Evolutionary conservation across 495 filamentous ascomycete species (phyloP).

Genomic region (Penicillium diatomitis): DNA sequence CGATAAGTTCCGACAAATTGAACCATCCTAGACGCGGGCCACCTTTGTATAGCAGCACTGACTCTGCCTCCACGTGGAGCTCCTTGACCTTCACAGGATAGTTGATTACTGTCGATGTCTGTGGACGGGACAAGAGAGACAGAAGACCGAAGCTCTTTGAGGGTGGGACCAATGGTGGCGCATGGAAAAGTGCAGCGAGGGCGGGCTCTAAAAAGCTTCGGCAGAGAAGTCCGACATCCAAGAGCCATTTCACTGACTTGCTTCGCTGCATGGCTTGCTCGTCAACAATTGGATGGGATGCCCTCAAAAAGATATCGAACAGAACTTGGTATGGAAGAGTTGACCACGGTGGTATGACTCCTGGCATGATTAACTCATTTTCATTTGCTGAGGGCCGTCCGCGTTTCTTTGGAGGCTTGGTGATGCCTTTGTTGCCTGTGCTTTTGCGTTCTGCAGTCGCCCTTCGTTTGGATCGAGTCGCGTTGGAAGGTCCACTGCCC

Average conservation of each 20-base stretch:
- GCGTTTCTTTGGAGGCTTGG: constrained; percentile 21
- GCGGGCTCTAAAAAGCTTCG: constrained; percentile 64
- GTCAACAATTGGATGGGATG: constrained; percentile 52
- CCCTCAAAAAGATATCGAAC: constrained; percentile 56
- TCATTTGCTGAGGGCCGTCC: constrained; percentile 14
- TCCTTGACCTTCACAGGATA: constrained; percentile 62
- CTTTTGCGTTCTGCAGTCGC: constrained; percentile 8
- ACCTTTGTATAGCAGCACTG: constrained; percentile 33
- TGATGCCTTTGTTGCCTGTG: constrained; percentile 9
- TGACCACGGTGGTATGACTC: constrained; percentile 55
- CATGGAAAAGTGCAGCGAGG: constrained; percentile 61
- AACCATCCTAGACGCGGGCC: constrained; percentile 39
- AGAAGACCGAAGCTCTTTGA: constrained; percentile 40
- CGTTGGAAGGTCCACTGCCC: constrained; percentile 3
- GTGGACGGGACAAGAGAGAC: constrained; percentile 35
- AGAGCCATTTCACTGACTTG: constrained; percentile 49
- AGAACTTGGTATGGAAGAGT: constrained; percentile 65
- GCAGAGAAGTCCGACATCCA: constrained; percentile 51
- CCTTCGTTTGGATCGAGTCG: constrained; percentile 10
- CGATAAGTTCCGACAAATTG: constrained; percentile 33
- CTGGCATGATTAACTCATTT: constrained; percentile 20
- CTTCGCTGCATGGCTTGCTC: constrained; percentile 24
- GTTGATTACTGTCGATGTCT: constrained; percentile 33
- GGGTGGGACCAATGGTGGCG: constrained; percentile 51
- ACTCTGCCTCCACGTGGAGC: constrained; percentile 55